A percentile compares a stretch with the other conserved stretches of the same genome.
phyloP scores from a whole-genome alignment of 768 basidiomycete genomes.

The Pleurotus platypus region DNA sequence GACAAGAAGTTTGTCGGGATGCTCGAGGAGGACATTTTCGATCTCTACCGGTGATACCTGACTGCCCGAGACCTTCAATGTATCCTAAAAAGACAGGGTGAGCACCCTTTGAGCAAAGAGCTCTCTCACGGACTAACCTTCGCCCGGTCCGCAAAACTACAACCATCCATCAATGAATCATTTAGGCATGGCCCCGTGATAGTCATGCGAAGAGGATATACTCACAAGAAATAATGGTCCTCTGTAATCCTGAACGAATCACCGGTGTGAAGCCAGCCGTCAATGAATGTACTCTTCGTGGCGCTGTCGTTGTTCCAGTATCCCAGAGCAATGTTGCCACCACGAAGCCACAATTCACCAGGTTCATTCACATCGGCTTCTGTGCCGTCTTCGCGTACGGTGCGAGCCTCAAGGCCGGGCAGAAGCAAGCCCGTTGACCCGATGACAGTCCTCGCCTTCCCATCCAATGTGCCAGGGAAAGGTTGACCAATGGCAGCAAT shows the following conservation, averaged over 20 bases:
- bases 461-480: conserved; percentile 39
- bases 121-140: conserved; percentile 43
- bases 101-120: too few species aligned
- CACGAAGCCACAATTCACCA: conserved; percentile 63
- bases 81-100: conserved; percentile 45
- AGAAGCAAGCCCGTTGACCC: conserved; percentile 56
- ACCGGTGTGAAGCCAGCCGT: conserved; percentile 76
- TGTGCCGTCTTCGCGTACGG: conserved; percentile 54
- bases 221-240: conserved; percentile 65
- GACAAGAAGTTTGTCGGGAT: conserved; percentile 56
- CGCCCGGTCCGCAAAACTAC: conserved; percentile 70
- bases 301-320: conserved; percentile 74
- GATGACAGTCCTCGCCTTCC: conserved; percentile 31
- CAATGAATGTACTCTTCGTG: conserved; percentile 60
- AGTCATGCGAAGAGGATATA: conserved; percentile 7
- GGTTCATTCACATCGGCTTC: conserved; percentile 53
- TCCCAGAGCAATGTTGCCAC: conserved; percentile 55
- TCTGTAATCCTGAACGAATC: conserved; percentile 63
- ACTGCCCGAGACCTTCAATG: conserved; percentile 72
- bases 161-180: neutral
- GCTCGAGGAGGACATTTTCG: conserved; percentile 58
- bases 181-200: neutral
- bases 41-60: conserved; percentile 84
- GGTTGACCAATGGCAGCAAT: conserved; percentile 45
- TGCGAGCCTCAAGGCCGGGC: conserved; percentile 63